Base-by-base conservation (phyloP, 83 land plant genomes). In the Picea abies region DNA sequence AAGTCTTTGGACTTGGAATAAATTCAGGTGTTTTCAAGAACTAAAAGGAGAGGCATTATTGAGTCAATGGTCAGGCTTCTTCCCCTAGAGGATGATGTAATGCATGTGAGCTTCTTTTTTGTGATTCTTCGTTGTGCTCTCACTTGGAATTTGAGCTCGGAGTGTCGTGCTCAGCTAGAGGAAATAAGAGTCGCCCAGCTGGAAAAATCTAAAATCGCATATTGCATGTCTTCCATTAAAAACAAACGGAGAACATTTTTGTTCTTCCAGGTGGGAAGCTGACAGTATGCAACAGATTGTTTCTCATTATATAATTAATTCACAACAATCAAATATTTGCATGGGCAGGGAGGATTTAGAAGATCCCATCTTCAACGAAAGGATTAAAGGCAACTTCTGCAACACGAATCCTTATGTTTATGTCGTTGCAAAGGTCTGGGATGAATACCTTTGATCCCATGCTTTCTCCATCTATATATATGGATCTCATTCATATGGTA, bases 371-470 rank as follows among this genome's bases (percentile, higher is more conserved):
- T 41, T 41, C 6, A 41, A 41, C 44, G 1, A 32, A 32, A 1
- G 35, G 35, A 32, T 1, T 32, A 32, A 32, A 32, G 35, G 35
- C 2, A 1, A 60, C 47, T 52, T 80, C 3, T 80, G 49, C 15
- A 69, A 80, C 17, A 82, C n/a, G 22, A 35, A 61, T 61, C 63
- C 63, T 0, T 0, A 37, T 44, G 75, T 69, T 41, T 81, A 75
- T 0, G 41, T 60, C 49, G 89, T 92, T 63, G 85, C 90, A 23
- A 88, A 92, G 37, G 49, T 92, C 12, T 92, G 94, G 94, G 94
- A 92, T 71, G 2, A 16, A 9, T 88, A 85, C 78, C 86, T 15
- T 75, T 68, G 92, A 90, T 72, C 83, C 87, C 4, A 29, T 72
- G 3, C 84, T 92, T 70, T 86, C 44, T 29, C 63, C 84, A 15